Evolutionary conservation across 352 stramenopile species (phyloP).

Genomic region (Globisporangium spinosum): DNA sequence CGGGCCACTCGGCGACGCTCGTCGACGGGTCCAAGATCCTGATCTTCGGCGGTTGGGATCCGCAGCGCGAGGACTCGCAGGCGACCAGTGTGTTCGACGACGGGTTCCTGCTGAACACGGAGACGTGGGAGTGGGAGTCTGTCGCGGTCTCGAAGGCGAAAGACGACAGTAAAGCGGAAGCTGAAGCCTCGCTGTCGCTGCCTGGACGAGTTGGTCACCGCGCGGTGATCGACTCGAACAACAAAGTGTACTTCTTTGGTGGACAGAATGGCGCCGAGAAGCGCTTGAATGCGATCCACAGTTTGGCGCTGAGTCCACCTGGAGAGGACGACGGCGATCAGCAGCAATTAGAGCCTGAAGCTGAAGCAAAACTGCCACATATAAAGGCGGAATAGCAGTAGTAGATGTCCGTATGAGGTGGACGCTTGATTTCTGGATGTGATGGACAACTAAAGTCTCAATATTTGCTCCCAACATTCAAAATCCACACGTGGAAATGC

Average conservation of each 20-base stretch:
- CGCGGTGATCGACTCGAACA: slow-evolving; percentile 54
- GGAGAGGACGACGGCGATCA: background rate
- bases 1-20: slow-evolving; percentile 88
- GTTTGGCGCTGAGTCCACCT: slow-evolving; percentile 31
- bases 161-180: slow-evolving; percentile 17
- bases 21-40: slow-evolving; percentile 86
- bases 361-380: background rate
- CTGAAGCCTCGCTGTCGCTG: slow-evolving; percentile 16
- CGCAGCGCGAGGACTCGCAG: slow-evolving; percentile 50
- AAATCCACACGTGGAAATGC: background rate
- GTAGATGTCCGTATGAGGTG: background rate
- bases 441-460: background rate
- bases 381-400: background rate
- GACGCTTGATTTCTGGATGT: background rate
- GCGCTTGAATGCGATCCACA: slow-evolving; percentile 82
- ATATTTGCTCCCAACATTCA: background rate
- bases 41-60: slow-evolving; percentile 93
- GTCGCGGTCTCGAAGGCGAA: slow-evolving; percentile 31
- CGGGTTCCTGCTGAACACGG: slow-evolving; percentile 88
- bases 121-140: slow-evolving; percentile 88
- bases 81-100: slow-evolving; percentile 81
- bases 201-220: slow-evolving; percentile 84
- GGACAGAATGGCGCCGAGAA: slow-evolving; percentile 78
- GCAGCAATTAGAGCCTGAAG: slow-evolving; percentile 15
- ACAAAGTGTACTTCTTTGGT: slow-evolving; percentile 83